A percentile compares a stretch with the other conserved stretches of the same genome.
Evolutionary conservation across 768 basidiomycete genomes (phyloP).

Genomic region (Sistotremastrum suecicum): DNA sequence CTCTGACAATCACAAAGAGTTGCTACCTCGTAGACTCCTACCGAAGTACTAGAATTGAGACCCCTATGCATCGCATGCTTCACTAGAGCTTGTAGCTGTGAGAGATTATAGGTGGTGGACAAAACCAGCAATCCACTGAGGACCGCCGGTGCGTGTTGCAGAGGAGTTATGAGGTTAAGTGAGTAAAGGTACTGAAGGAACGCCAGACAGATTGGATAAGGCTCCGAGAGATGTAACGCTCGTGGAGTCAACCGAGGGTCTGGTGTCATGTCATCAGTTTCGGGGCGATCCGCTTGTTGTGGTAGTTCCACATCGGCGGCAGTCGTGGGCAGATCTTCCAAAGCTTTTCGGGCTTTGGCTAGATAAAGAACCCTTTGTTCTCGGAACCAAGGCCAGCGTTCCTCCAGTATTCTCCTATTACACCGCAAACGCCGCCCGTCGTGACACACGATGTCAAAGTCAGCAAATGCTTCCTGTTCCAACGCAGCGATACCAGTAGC

Average conservation of each 20-base stretch:
- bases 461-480: slow-evolving; percentile 67
- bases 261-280: slow-evolving; percentile 24
- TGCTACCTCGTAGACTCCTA: slow-evolving; percentile 90
- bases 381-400: slow-evolving; percentile 94
- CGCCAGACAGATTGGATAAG: slow-evolving; percentile 79
- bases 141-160: slow-evolving; percentile 85
- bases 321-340: slow-evolving; percentile 22
- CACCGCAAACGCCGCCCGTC: slow-evolving; percentile 76
- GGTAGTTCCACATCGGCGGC: slow-evolving; percentile 21
- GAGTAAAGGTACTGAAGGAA: slow-evolving; percentile 92
- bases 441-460: slow-evolving; percentile 88
- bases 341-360: slow-evolving; percentile 37
- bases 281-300: neutral
- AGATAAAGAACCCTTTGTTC: slow-evolving; percentile 49
- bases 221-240: slow-evolving; percentile 69
- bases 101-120: slow-evolving; percentile 67
- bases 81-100: slow-evolving; percentile 64
- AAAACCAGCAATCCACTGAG: slow-evolving; percentile 78
- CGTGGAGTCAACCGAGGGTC: slow-evolving; percentile 77
- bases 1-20: slow-evolving; percentile 81
- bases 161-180: slow-evolving; percentile 68
- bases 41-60: slow-evolving; percentile 70
- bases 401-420: slow-evolving; percentile 72
- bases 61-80: slow-evolving; percentile 90
- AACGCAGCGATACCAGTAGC: slow-evolving; percentile 74